Evolutionary conservation across 768 basidiomycete species (phyloP).

Genomic region (Daedalea quercina): DNA sequence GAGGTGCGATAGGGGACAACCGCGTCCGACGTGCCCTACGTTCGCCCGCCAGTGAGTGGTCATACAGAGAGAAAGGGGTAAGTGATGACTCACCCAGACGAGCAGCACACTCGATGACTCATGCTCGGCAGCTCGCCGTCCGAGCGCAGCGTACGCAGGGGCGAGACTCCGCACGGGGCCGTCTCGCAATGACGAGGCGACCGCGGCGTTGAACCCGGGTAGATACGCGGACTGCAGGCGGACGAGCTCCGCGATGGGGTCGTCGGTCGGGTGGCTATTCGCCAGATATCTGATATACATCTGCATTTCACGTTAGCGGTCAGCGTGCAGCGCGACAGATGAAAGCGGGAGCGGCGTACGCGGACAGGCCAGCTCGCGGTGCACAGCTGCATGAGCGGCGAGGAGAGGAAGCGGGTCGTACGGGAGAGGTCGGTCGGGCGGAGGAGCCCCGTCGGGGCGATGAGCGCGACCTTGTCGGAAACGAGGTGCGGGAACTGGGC

Average conservation of each 20-base stretch:
- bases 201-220: conserved; percentile 64
- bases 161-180: conserved; percentile 64
- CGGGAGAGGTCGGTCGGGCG: conserved; percentile 66
- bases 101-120: conserved; percentile 46
- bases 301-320: conserved; percentile 11
- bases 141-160: conserved; percentile 44
- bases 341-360: conserved; percentile 31
- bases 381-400: conserved; percentile 62
- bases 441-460: conserved; percentile 66
- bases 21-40: conserved; percentile 51
- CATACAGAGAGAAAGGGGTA: background rate
- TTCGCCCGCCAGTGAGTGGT: background rate
- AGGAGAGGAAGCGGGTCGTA: conserved; percentile 73
- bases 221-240: conserved; percentile 75
- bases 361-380: conserved; percentile 57
- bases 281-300: conserved; percentile 28
- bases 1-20: conserved; percentile 54
- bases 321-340: background rate
- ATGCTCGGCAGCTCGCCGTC: conserved; percentile 24
- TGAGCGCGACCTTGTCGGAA: conserved; percentile 54
- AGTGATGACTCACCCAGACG: conserved; percentile 47
- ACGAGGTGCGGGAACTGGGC: conserved; percentile 69
- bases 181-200: conserved; percentile 70
- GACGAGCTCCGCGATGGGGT: conserved; percentile 46
- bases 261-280: conserved; percentile 19